phyloP scores from a whole-genome alignment of 805 yeast genomes.

The Lachancea cidri region DNA sequence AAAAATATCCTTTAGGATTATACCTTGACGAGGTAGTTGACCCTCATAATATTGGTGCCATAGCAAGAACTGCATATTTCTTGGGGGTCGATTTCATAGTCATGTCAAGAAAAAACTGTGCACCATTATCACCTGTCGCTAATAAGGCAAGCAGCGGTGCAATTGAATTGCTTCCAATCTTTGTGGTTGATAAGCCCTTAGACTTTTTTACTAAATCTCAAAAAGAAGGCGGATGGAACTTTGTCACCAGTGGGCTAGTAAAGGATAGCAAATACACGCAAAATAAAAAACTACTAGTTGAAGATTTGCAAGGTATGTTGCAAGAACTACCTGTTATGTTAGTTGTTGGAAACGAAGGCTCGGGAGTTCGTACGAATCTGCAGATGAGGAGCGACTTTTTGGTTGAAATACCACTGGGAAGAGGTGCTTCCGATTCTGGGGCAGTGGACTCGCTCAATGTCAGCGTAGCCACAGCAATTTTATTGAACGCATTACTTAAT shows the following conservation, averaged over 20 bases:
- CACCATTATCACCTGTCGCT: slow-evolving; percentile 72
- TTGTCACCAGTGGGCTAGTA: slow-evolving; percentile 55
- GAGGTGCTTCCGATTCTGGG: slow-evolving; percentile 7
- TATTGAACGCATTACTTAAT: slow-evolving; percentile 37
- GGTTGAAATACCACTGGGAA: slow-evolving; percentile 32
- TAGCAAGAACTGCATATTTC: slow-evolving; percentile 71
- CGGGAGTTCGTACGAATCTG: slow-evolving; percentile 68
- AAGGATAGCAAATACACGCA: slow-evolving; percentile 30
- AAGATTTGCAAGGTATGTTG: slow-evolving; percentile 42
- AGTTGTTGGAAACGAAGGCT: slow-evolving; percentile 82
- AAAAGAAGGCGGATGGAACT: slow-evolving; percentile 58
- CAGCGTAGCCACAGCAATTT: slow-evolving; percentile 79
- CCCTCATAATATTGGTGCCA: slow-evolving; percentile 85
- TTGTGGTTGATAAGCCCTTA: slow-evolving; percentile 52
- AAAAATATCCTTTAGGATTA: slow-evolving; percentile 58
- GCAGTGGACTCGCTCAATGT: slow-evolving; percentile 78
- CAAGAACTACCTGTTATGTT: slow-evolving; percentile 55
- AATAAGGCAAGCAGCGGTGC: slow-evolving; percentile 84
- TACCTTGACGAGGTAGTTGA: slow-evolving; percentile 77
- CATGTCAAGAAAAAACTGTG: slow-evolving; percentile 62
- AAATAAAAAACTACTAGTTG: slow-evolving; percentile 35
- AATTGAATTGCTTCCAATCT: slow-evolving; percentile 64
- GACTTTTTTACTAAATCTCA: slow-evolving; percentile 53
- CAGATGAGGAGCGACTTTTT: slow-evolving; percentile 49
- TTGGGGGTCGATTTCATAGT: slow-evolving; percentile 79